Percentiles rank a stretch among this genome's conserved stretches.
phyloP scores from a whole-genome alignment of 2,329 filamentous ascomycete genomes.

The Ceratocystis cacaofunesta region DNA sequence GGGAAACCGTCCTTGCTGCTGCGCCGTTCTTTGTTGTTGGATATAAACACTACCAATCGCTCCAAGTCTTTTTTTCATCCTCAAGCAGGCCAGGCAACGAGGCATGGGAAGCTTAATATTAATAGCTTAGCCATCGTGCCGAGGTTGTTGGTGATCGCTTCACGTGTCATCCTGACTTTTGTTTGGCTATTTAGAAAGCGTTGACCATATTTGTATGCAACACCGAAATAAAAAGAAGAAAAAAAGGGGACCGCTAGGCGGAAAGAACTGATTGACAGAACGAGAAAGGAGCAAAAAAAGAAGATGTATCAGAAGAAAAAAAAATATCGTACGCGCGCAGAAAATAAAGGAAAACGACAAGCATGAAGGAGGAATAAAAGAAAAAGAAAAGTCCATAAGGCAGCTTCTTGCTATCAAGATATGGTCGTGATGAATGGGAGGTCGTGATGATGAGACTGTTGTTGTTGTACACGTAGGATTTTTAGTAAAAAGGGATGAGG shows the following conservation, averaged over 20 bases:
- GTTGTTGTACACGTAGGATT: constrained; percentile 2
- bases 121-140: not conserved
- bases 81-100: not conserved
- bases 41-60: not conserved
- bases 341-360: constrained; percentile 11
- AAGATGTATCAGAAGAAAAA: constrained; percentile 4
- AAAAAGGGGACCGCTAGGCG: not conserved
- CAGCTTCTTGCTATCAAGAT: not conserved
- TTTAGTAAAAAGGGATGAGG: not conserved
- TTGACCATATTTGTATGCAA: not conserved
- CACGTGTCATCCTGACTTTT: not conserved
- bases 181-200: not conserved
- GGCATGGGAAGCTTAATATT: not conserved
- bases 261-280: not conserved
- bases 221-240: not conserved
- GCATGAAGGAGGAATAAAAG: not conserved
- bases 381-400: not conserved
- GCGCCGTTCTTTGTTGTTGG: not conserved
- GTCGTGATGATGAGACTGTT: constrained; percentile 6
- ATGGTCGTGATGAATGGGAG: not conserved
- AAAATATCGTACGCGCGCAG: not conserved
- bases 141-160: not conserved
- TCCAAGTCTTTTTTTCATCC: not conserved
- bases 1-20: constrained; percentile 8
- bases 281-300: constrained; percentile 1